Percentiles rank a stretch among this genome's conserved stretches.
These are phyloP conservation scores for Coniferiporia sulphurascens DNA, from an alignment of 1,284 basidiomycete genomes.

Conservation along the genomic window DNA sequence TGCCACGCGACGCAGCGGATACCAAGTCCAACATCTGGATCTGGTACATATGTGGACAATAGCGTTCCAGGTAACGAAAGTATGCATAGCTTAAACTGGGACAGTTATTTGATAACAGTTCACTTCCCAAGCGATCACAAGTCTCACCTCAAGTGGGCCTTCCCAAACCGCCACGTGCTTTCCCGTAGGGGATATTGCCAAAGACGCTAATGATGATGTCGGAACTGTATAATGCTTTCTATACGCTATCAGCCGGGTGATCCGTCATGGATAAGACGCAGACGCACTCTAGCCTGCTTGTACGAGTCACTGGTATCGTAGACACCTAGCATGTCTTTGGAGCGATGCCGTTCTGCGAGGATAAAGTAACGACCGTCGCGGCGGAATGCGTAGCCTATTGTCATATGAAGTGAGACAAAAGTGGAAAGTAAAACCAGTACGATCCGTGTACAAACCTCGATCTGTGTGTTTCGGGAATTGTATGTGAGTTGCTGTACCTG, in stretches of 20 bases:
- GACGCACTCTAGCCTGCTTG: conserved; percentile 67
- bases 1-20: conserved; percentile 77
- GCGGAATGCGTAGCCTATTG: conserved; percentile 71
- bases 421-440: background rate
- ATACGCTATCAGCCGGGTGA: conserved; percentile 4
- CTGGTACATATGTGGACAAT: conserved; percentile 66
- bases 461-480: conserved; percentile 77
- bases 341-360: conserved; percentile 79
- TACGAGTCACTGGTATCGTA: conserved; percentile 72
- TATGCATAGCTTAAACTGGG: conserved; percentile 79
- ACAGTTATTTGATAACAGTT: background rate
- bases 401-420: background rate
- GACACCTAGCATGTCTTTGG: conserved; percentile 78
- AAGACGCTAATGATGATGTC: conserved; percentile 66
- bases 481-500: conserved; percentile 66
- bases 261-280: background rate
- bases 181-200: conserved; percentile 80
- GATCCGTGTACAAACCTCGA: conserved; percentile 44
- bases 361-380: conserved; percentile 76
- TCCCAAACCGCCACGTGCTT: conserved; percentile 83
- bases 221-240: conserved; percentile 76
- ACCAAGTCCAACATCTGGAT: conserved; percentile 75
- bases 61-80: conserved; percentile 67
- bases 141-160: conserved; percentile 64
- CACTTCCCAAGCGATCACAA: too few relatives aligned